A percentile compares a stretch with the other conserved stretches of the same genome.
These are phyloP conservation scores for Larix kaempferi DNA, from an alignment of 75 land plant species.

Conservation along the genomic window DNA sequence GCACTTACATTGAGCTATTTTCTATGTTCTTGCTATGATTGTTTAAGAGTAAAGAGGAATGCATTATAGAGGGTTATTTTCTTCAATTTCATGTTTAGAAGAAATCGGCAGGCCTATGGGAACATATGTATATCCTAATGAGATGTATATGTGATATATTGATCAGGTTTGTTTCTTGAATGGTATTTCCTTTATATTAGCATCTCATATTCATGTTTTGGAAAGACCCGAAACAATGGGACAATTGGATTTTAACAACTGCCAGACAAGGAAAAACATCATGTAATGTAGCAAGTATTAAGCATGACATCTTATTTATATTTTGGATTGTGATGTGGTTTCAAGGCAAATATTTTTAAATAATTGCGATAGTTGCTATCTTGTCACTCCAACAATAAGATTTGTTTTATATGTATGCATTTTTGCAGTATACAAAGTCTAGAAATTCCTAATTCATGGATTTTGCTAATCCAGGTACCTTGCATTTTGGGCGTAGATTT, in stretches of 20 bases:
- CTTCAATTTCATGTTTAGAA: not conserved
- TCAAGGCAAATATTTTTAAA: too few species aligned
- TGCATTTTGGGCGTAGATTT: slow-evolving; percentile 79
- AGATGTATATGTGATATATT: not conserved
- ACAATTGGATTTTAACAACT: too few species aligned
- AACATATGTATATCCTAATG: not conserved
- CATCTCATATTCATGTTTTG: not conserved
- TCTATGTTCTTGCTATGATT: not conserved
- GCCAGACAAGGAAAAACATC: too few species aligned
- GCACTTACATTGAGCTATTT: not conserved
- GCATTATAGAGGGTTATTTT: not conserved
- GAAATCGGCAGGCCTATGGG: not conserved
- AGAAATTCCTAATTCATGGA: not conserved
- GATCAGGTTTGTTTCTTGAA: not conserved
- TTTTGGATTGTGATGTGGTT: too few species aligned
- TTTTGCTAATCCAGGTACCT: slow-evolving; percentile 69
- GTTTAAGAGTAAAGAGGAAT: not conserved
- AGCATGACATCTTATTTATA: too few species aligned
- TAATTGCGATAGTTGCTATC: not conserved
- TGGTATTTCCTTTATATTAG: not conserved
- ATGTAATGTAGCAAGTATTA: too few species aligned
- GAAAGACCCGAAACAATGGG: not conserved
- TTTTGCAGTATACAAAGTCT: not conserved
- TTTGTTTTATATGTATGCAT: not conserved
- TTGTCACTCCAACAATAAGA: not conserved